Base-by-base conservation (phyloP, 2,329 filamentous ascomycete species). In the Colletotrichum sansevieriae region DNA sequence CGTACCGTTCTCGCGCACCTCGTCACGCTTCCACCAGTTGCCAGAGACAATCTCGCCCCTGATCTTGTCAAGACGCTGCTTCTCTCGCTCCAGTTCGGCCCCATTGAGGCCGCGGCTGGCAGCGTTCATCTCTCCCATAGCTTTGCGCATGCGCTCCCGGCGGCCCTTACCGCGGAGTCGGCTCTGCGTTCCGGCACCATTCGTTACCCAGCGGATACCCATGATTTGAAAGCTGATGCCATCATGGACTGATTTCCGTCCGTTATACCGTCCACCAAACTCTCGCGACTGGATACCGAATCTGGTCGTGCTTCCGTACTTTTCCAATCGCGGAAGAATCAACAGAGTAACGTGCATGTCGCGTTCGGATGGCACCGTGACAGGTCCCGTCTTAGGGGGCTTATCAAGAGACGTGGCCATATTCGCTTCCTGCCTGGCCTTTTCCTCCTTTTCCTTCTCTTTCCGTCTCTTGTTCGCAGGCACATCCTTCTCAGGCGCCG, bases 331-430 rank as follows among this genome's bases (percentile, higher is more conserved):
- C 0, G 95, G 96, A 0, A 98, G 84, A 12, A 99, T 90, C 12
- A 98, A 82, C 0, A 98, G 79, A 15, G 93, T 97, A 72, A 99
- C 92, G 73, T 98, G 93, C 47, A 97, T 82, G 76, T 98, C 96
- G 73, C 91, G 90, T 66, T 91, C 88, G 0, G 83, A 78, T 0
- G 90, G 91, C 1, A 92, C 84, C 1, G 82, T 79, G 71, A 92
- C 86, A 0, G 92, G 92, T 0, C 88, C 89, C 1, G 84, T 83
- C 60, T 80, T 80, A 1, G 88, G 89, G 1, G 90, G 90, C 55
- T 84, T 76, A 5, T 80, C 83, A 39, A 90, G 79, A 12, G 83
- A 78, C 9, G 82, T 81, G 63, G 83, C 73, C 75, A 78, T 54
- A 61, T 78, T 22, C 74, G 81, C 81, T 56, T 65, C 70, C 43